Evolutionary conservation across 2,329 filamentous ascomycete genomes (phyloP).

Genomic region (Elsinoe arachidis): DNA sequence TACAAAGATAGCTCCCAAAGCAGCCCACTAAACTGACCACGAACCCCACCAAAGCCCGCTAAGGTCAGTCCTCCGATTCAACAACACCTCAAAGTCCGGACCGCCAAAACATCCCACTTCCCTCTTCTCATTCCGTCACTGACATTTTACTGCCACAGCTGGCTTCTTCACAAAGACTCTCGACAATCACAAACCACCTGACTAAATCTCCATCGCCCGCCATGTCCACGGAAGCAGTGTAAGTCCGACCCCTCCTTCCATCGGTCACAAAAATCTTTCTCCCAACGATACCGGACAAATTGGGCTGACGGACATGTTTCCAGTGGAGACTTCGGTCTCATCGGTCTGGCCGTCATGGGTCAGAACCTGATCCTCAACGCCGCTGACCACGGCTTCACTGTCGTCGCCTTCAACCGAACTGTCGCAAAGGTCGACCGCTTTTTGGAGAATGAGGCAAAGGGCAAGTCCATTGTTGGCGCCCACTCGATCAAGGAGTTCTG

Average conservation of each 20-base stretch:
- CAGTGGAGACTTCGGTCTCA: constrained; percentile 47
- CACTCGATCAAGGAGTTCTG: constrained; percentile 92
- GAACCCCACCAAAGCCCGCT: constrained; percentile 9
- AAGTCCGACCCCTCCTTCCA: constrained; percentile 22
- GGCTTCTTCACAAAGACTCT: constrained; percentile 16
- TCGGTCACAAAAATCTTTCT: constrained; percentile 17
- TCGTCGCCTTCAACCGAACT: constrained; percentile 97
- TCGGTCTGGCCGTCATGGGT: constrained; percentile 45
- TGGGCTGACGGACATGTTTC: constrained; percentile 18
- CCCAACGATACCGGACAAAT: constrained; percentile 8
- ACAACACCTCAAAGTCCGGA: constrained; percentile 9
- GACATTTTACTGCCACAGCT: constrained; percentile 15
- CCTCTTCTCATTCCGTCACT: constrained; percentile 9
- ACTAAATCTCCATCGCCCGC: constrained; percentile 17
- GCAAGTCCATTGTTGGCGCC: constrained; percentile 91
- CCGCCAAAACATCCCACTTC: constrained; percentile 13
- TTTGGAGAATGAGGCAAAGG: constrained; percentile 41
- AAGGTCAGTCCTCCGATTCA: constrained; percentile 16
- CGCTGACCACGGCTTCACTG: constrained; percentile 67
- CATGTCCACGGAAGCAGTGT: constrained; percentile 26
- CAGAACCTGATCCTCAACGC: constrained; percentile 50
- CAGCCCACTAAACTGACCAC: not conserved
- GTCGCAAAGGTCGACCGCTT: constrained; percentile 88
- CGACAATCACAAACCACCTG: constrained; percentile 18
- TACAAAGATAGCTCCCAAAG: constrained; percentile 13